Conservation (phyloP, 257 asterid species). For the Salvia rosmarinus region DNA sequence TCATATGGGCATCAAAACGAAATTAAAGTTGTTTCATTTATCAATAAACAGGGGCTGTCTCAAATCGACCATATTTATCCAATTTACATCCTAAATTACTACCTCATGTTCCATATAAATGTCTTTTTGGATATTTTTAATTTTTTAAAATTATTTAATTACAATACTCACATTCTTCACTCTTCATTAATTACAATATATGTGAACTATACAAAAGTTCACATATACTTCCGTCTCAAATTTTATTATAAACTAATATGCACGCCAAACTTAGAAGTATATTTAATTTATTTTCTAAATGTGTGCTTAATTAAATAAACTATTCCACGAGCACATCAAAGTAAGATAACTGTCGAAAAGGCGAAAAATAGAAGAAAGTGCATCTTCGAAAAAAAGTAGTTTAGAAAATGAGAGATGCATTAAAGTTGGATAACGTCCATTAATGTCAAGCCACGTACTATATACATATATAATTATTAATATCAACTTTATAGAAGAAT, state of each 20-base stretch:
- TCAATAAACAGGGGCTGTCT: too few relatives aligned
- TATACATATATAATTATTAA: background rate
- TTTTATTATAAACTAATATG: background rate
- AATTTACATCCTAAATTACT: too few relatives aligned
- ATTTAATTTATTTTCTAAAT: background rate
- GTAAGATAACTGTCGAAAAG: background rate
- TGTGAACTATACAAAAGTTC: too few relatives aligned
- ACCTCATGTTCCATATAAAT: too few relatives aligned
- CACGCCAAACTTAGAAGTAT: background rate
- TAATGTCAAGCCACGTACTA: background rate
- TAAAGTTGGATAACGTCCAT: background rate
- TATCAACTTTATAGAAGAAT: background rate
- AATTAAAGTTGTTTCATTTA: too few relatives aligned
- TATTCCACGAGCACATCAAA: conserved; percentile 10
- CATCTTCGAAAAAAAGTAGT: conserved; percentile 14
- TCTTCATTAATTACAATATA: too few relatives aligned
- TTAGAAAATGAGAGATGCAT: conserved; percentile 23
- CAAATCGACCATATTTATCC: too few relatives aligned
- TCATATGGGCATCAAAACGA: background rate
- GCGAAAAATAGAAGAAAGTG: background rate
- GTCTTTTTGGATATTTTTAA: too few relatives aligned
- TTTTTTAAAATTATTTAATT: too few relatives aligned
- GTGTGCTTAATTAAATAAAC: background rate
- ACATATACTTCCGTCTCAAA: too few relatives aligned
- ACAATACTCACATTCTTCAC: too few relatives aligned